These are phyloP conservation scores for Candida pseudoviswanathii DNA, from an alignment of 1,139 yeast genomes.

Conservation along the genomic window DNA sequence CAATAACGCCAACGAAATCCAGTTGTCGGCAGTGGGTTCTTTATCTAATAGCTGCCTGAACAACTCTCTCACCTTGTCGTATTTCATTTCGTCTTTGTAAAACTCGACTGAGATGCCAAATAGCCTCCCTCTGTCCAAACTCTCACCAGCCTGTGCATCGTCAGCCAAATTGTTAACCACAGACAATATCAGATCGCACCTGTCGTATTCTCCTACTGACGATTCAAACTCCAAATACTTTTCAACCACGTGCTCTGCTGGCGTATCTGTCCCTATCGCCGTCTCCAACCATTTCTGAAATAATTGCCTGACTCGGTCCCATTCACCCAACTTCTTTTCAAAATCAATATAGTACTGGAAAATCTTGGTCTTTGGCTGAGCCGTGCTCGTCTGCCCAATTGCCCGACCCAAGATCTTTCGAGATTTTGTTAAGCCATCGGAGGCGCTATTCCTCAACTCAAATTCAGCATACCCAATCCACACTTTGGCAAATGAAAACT, in stretches of 20 bases:
- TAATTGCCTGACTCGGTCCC: constrained; percentile 74
- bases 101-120: constrained; percentile 59
- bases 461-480: constrained; percentile 78
- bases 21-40: constrained; percentile 40
- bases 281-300: constrained; percentile 68
- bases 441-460: constrained; percentile 59
- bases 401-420: constrained; percentile 74
- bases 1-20: constrained; percentile 73
- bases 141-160: constrained; percentile 15
- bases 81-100: constrained; percentile 61
- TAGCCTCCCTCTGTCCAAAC: constrained; percentile 24
- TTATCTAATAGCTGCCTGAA: constrained; percentile 47
- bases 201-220: constrained; percentile 65
- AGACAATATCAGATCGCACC: constrained; percentile 65
- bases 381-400: constrained; percentile 52
- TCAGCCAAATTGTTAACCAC: constrained; percentile 41
- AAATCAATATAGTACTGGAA: constrained; percentile 64
- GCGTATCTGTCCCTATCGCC: constrained; percentile 44
- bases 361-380: constrained; percentile 58
- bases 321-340: constrained; percentile 63
- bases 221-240: constrained; percentile 71
- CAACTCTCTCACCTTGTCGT: constrained; percentile 55
- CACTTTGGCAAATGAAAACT: constrained; percentile 67
- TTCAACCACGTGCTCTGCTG: constrained; percentile 27
- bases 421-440: constrained; percentile 46